Base-by-base conservation (phyloP, 257 asterid species). In the Leptodermis oblonga region DNA sequence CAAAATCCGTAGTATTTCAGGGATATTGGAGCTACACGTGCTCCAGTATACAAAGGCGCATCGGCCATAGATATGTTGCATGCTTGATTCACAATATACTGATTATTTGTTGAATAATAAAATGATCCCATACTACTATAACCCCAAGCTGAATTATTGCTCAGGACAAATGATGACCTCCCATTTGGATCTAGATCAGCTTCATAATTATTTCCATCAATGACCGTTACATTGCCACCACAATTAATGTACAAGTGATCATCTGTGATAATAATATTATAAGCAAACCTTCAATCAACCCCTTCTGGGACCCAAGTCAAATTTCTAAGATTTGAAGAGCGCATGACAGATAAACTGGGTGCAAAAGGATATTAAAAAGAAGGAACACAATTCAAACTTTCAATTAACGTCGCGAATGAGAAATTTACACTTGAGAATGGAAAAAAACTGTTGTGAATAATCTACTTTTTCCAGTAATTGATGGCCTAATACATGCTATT, bases 1-100 rank as follows among this genome's bases (percentile, higher is more conserved):
- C 82, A 78, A 70, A 70, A 70, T 26, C 79, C 82, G 33, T 65
- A 78, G 28, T 78, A 78, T 59, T 74, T 78, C 74, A 78, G 68
- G 17, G 82, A 78, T 68, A 74, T 48, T 25, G 79, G 74, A 59
- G 74, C 20, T 37, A 62, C 28, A 14, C 79, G 79, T 7, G 82
- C 79, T 3, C 68, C 15, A 0, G n/a, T 46, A 26, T 70, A 74
- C 51, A 78, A 55, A 58, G 65, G 53, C 1, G 71, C 66, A 48
- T 77, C 82, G 36, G 9, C 72, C 42, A 60, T n/a, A 0, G 62
- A n/a, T 13, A 74, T 42, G 45, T 61, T 41, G 73, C 79, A 64
- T 15, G 70, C 42, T 18, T 65, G 30, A 13, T 70, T 60, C 1
- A 41, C 13, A 4, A 14, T 22, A 53, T 64, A 78, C 8, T 8